A percentile compares a stretch with the other conserved stretches of the same genome.
phyloP scores from a whole-genome alignment of 441 rosid species.

The Euphorbia celastroides region DNA sequence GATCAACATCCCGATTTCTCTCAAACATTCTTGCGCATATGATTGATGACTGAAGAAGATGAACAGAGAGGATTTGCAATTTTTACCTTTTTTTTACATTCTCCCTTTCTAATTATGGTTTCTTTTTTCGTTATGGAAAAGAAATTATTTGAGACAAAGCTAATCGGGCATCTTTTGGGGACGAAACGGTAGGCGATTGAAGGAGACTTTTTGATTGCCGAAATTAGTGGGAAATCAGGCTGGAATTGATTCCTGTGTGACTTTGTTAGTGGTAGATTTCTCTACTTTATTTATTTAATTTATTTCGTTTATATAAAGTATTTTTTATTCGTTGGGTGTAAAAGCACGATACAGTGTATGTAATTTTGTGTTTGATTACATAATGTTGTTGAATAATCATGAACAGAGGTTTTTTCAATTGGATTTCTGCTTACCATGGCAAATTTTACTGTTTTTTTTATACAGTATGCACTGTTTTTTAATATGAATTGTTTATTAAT shows the following conservation, averaged over 20 bases:
- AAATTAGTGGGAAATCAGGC: constrained; percentile 21
- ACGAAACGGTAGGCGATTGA: constrained; percentile 17
- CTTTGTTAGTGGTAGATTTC: constrained; percentile 16
- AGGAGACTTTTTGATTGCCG: constrained; percentile 33
- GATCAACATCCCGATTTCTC: constrained; percentile 45
- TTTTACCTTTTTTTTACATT: too few species aligned
- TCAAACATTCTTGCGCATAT: too few species aligned
- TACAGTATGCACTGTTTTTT: too few species aligned
- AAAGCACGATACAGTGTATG: not conserved
- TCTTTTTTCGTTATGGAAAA: constrained; percentile 4
- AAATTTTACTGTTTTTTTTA: too few species aligned
- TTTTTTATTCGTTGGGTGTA: constrained; percentile 8
- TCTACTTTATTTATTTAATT: not conserved
- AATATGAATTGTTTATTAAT: too few species aligned
- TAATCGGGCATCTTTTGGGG: constrained; percentile 40
- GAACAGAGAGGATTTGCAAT: too few species aligned
- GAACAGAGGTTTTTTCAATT: too few species aligned
- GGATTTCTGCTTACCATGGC: too few species aligned
- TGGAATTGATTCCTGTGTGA: constrained; percentile 20
- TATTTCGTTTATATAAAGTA: not conserved
- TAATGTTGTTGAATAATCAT: too few species aligned
- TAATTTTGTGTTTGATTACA: too few species aligned
- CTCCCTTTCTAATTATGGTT: too few species aligned
- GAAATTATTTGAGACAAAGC: constrained; percentile 36
- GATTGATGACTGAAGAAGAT: too few species aligned